These are phyloP conservation scores for Vanderwaltozyma verrucispora DNA, from an alignment of 805 yeast species.

Conservation along the genomic window DNA sequence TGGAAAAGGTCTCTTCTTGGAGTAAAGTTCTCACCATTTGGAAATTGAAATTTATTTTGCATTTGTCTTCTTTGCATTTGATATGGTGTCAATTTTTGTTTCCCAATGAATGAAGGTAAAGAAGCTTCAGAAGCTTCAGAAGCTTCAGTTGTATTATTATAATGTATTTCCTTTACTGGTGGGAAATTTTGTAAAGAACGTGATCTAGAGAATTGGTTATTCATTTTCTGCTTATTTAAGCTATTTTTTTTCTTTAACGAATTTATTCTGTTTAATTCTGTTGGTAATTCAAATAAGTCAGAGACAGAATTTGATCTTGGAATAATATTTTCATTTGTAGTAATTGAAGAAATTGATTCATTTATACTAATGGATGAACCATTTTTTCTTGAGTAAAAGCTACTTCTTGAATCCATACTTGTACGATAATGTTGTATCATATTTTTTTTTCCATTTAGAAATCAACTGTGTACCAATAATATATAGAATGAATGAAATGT, in stretches of 20 bases:
- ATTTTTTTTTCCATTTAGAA: too few relatives aligned
- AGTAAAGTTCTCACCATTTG: constrained; percentile 27
- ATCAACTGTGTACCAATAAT: too few relatives aligned
- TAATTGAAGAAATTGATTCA: background rate
- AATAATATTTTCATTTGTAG: background rate
- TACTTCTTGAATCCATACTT: background rate
- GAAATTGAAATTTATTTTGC: constrained; percentile 22
- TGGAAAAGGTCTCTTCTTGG: constrained; percentile 11
- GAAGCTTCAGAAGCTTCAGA: too few relatives aligned
- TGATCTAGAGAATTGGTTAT: background rate
- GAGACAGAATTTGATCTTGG: constrained; percentile 2
- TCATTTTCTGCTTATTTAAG: too few relatives aligned
- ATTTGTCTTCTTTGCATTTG: constrained; percentile 23
- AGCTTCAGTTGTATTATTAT: too few relatives aligned
- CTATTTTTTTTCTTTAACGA: background rate
- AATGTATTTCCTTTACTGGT: background rate
- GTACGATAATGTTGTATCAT: too few relatives aligned
- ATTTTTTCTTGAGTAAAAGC: background rate
- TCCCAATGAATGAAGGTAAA: too few relatives aligned
- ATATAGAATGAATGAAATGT: too few relatives aligned
- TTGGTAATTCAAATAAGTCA: constrained; percentile 1
- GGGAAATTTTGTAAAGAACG: background rate
- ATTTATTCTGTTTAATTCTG: background rate
- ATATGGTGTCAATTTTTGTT: constrained; percentile 15
- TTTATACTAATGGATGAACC: background rate